Base-by-base conservation (phyloP, 2,329 filamentous ascomycete genomes). In the Sclerotinia spermophila region DNA sequence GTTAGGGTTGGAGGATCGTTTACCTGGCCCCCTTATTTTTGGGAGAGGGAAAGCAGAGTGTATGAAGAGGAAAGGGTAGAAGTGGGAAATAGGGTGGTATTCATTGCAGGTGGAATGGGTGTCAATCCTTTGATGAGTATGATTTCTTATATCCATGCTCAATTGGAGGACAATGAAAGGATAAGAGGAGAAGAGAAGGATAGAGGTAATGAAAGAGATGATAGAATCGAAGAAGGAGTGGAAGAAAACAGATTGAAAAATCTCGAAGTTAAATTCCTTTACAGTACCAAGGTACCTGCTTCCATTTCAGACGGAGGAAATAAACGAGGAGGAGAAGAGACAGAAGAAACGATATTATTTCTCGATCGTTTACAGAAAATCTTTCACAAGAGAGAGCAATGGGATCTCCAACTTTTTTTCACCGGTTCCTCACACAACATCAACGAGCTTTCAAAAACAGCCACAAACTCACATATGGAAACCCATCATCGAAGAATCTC, bases 61-160 rank as follows among this genome's bases (percentile, higher is more conserved):
- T 3, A 10, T 53, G 5, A 4, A 15, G 27, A 53, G 48, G 13
- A 53, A 13, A 5, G 13, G 48, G n/a, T 8, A 17, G 21, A 24
- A 21, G 3, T 21, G 8, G 2, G 27, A 30, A 4, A 45, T 3
- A 62, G 42, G 21, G 21, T 62, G 5, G 19, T 62, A 13, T 62
- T 62, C 27, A 45, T 62, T 24, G 59, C 59, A 15, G 59, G 59
- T 15, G 59, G 59, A 30, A 62, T 62, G 59, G 59, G 59, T 17
- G 24, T 62, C 17, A 62, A 62, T 13, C 59, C 59, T 15, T 42
- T 62, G 3, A 45, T 62, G 19, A 62, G 59, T 11, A 62, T 62
- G 40, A 6, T 62, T 8, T 21, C 40, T 6, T 33, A 21, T 8
- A 45, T 62, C 40, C 40, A 62, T 30, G 11, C 27, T 3, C 27